These are phyloP conservation scores for Penicillium alfredii DNA, from an alignment of 495 filamentous ascomycete genomes.

Conservation along the genomic window DNA sequence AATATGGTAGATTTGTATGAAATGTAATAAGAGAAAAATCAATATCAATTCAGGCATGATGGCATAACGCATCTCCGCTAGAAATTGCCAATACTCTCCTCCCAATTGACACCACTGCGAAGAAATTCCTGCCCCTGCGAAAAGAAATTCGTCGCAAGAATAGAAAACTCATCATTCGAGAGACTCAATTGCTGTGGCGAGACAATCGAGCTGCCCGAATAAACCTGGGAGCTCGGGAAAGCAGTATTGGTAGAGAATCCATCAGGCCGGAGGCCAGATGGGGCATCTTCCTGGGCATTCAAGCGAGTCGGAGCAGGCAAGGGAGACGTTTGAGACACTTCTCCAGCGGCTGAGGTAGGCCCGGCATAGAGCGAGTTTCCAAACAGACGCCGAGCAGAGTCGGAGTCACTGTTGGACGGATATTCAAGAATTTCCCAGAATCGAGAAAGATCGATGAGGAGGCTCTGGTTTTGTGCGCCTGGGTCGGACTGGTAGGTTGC, in stretches of 20 bases:
- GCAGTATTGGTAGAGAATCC: conserved; percentile 13
- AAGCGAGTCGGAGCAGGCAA: conserved; percentile 42
- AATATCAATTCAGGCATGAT: no score
- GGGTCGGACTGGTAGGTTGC: conserved; percentile 39
- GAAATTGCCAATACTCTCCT: conserved; percentile 37
- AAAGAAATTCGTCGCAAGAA: conserved; percentile 46
- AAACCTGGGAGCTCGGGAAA: conserved; percentile 15
- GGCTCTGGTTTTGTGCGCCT: conserved; percentile 35
- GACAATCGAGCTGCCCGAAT: conserved; percentile 16
- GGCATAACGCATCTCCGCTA: conserved; percentile 6
- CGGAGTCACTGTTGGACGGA: conserved; percentile 38
- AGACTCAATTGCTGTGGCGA: conserved; percentile 26
- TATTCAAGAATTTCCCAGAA: conserved; percentile 50
- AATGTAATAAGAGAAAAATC: no score
- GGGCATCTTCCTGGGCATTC: conserved; percentile 15
- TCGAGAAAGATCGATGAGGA: conserved; percentile 43
- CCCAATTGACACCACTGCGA: conserved; percentile 33
- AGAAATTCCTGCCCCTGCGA: conserved; percentile 42
- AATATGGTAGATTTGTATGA: no score
- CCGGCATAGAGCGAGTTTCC: conserved; percentile 34
- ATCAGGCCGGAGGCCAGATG: conserved; percentile 9
- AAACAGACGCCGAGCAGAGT: conserved; percentile 37
- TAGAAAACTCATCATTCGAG: conserved; percentile 43
- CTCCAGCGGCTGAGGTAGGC: conserved; percentile 17
- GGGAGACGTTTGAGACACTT: conserved; percentile 42